phyloP scores from a whole-genome alignment of 176 grass and related monocot species.

The Miscanthus lutarioriparius region DNA sequence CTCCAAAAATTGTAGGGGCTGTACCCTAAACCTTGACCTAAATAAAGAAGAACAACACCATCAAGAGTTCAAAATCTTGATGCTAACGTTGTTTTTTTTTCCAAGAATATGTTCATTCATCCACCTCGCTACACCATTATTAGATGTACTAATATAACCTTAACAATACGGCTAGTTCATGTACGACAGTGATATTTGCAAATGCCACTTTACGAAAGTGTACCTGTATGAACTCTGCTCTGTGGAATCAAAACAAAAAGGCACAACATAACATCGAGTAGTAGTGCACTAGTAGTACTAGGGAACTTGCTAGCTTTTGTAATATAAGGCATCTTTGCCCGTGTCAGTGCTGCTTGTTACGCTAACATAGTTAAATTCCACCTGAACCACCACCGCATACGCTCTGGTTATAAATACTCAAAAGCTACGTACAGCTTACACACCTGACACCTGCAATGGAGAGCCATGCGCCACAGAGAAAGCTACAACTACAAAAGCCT shows the following conservation, averaged over 20 bases:
- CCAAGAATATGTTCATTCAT: neutral
- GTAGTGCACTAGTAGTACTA: neutral
- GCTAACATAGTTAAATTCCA: conserved; percentile 19
- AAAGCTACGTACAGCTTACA: conserved; percentile 40
- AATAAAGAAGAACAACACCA: neutral
- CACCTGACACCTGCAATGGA: neutral
- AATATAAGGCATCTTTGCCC: neutral
- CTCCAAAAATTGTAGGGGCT: neutral
- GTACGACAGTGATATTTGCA: neutral
- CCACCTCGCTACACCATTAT: neutral
- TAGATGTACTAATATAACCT: neutral
- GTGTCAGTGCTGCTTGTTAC: conserved; percentile 18
- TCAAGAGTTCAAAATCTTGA: neutral
- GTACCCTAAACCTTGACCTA: neutral
- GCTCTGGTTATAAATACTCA: neutral
- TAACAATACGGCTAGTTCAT: neutral
- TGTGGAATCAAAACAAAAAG: neutral
- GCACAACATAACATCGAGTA: neutral
- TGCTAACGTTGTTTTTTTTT: neutral
- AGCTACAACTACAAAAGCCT: neutral
- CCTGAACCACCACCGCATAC: conserved; percentile 24
- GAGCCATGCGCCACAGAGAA: neutral
- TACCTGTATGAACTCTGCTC: neutral
- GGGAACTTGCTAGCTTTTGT: neutral
- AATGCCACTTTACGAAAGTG: neutral